Conservation (phyloP, 2,329 filamentous ascomycete genomes). For the Emergomyces pasteurianus region DNA sequence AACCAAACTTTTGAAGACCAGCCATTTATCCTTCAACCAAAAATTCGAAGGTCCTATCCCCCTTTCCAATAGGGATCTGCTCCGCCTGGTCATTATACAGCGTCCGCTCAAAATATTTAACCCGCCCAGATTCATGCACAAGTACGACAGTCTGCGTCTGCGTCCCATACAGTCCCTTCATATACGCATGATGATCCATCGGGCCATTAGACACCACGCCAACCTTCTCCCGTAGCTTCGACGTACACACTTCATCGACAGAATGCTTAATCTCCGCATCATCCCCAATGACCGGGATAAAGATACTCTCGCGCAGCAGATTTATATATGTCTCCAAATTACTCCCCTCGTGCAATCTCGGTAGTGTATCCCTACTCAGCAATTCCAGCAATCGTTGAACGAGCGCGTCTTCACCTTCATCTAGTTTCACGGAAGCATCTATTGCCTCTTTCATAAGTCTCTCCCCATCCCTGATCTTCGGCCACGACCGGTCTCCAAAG, state of each 20-base stretch:
- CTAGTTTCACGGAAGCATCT: conserved; percentile 28
- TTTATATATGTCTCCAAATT: conserved; percentile 44
- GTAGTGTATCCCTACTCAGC: conserved; percentile 44
- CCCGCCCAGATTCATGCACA: conserved; percentile 41
- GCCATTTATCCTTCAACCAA: conserved; percentile 13
- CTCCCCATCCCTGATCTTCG: conserved; percentile 49
- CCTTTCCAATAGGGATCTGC: conserved; percentile 33
- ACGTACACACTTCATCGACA: conserved; percentile 28
- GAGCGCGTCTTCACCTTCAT: conserved; percentile 38
- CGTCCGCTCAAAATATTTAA: conserved; percentile 52
- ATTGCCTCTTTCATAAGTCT: conserved; percentile 40
- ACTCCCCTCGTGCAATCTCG: conserved; percentile 36
- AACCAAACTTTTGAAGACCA: background rate
- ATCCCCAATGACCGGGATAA: conserved; percentile 45
- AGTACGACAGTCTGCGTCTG: conserved; percentile 53
- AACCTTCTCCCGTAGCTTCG: conserved; percentile 15
- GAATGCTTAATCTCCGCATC: conserved; percentile 24
- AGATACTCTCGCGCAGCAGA: conserved; percentile 48
- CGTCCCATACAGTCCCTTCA: conserved; percentile 48
- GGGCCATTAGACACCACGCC: conserved; percentile 13
- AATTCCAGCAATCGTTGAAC: conserved; percentile 41
- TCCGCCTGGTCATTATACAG: conserved; percentile 44
- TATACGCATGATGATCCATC: conserved; percentile 19
- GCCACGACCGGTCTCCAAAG: conserved; percentile 48
- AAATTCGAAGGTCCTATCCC: conserved; percentile 35